Conservation (phyloP, 768 basidiomycete species). For the Suillus plorans region DNA sequence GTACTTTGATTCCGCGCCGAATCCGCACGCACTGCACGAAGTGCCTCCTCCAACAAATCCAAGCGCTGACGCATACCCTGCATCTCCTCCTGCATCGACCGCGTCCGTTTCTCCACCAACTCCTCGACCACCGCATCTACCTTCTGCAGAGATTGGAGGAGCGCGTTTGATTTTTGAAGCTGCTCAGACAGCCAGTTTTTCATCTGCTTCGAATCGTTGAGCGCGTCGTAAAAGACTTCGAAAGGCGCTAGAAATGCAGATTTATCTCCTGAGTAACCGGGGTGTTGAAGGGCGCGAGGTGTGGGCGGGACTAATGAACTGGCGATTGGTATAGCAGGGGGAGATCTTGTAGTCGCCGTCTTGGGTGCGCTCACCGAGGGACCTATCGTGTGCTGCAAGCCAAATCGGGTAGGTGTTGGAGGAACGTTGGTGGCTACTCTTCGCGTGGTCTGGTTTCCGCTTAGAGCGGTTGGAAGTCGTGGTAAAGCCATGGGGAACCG, state of each 20-base stretch:
- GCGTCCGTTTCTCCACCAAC: slow-evolving; percentile 61
- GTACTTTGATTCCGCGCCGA: slow-evolving; percentile 17
- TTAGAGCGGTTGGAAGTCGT: slow-evolving; percentile 54
- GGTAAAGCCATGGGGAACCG: slow-evolving; percentile 66
- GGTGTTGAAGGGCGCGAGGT: slow-evolving; percentile 62
- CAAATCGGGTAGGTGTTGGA: slow-evolving; percentile 68
- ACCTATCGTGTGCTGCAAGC: slow-evolving; percentile 36
- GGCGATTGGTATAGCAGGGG: slow-evolving; percentile 70
- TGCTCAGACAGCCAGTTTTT: slow-evolving; percentile 78
- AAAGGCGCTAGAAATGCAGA: slow-evolving; percentile 81
- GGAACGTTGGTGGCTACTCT: slow-evolving; percentile 63
- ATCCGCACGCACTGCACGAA: slow-evolving; percentile 30
- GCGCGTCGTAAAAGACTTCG: slow-evolving; percentile 80
- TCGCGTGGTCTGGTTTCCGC: slow-evolving; percentile 44
- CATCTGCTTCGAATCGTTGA: slow-evolving; percentile 76
- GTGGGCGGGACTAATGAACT: slow-evolving; percentile 66
- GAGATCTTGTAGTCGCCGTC: slow-evolving; percentile 41
- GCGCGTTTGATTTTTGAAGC: slow-evolving; percentile 58
- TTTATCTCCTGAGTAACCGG: slow-evolving; percentile 62
- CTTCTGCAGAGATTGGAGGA: slow-evolving; percentile 55
- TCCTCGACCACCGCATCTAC: slow-evolving; percentile 57
- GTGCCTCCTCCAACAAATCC: slow-evolving; percentile 63
- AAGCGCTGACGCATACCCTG: slow-evolving; percentile 57
- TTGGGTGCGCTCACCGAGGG: slow-evolving; percentile 27
- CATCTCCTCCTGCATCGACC: slow-evolving; percentile 62